These are phyloP conservation scores for Coniella vitis DNA, from an alignment of 2,329 filamentous ascomycete genomes.

Conservation along the genomic window DNA sequence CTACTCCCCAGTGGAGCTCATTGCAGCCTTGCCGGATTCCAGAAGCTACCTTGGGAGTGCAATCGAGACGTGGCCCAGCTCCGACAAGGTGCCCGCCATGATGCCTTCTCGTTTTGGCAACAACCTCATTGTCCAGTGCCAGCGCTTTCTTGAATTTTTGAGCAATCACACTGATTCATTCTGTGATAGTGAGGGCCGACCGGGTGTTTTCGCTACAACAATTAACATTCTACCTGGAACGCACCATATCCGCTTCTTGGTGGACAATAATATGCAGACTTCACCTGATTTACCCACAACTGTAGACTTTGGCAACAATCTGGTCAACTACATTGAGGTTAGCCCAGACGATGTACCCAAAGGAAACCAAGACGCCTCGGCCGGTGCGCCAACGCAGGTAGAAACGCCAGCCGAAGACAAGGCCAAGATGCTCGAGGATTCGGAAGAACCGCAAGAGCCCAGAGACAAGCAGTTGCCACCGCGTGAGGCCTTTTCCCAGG, in stretches of 20 bases:
- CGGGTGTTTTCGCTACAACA: constrained; percentile 64
- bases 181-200: constrained; percentile 41
- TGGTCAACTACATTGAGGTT: constrained; percentile 98
- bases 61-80: background rate
- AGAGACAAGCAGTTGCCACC: constrained; percentile 51
- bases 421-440: constrained; percentile 24
- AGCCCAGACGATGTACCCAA: constrained; percentile 62
- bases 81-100: too few relatives aligned
- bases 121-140: background rate
- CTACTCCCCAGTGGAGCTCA: background rate
- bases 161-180: constrained; percentile 13
- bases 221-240: constrained; percentile 87
- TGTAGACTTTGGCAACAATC: constrained; percentile 94
- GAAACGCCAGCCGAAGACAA: constrained; percentile 24
- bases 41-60: background rate
- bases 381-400: constrained; percentile 22
- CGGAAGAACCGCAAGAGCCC: constrained; percentile 37
- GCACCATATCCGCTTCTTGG: constrained; percentile 93
- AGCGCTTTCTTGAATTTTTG: background rate
- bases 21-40: background rate
- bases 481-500: constrained; percentile 57
- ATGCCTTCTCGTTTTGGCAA: too few relatives aligned
- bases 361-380: constrained; percentile 22
- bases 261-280: constrained; percentile 88
- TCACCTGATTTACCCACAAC: constrained; percentile 84